Base-by-base conservation (phyloP, 2,329 filamentous ascomycete species). In the Ophiostoma quercus region DNA sequence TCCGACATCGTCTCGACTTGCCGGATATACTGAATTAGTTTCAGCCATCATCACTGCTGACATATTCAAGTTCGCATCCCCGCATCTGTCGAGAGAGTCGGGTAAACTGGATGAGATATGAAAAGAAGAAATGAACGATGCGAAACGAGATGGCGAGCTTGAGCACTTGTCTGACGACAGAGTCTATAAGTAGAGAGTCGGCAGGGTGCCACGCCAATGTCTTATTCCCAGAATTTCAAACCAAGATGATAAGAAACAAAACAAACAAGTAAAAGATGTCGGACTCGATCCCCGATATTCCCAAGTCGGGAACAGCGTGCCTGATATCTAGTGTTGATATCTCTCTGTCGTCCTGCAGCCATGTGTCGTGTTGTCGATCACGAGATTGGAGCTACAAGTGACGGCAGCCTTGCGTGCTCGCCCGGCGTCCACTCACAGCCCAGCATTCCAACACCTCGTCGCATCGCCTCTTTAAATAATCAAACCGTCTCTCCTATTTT, bases 331-430 rank as follows among this genome's bases (percentile, higher is more conserved):
- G 14, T 34, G 34, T 34, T 34, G 34, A 34, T 34, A 8, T 34
- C 3, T 65, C 1, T 12, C 57, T 8, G 57, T 63, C 9, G 41
- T 34, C 34, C 51, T 14, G 69, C 47, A 34, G 34, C 29, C 47
- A 25, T 54, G 16, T 54, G 66, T 60, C n/a, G 25, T 63, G 8
- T 65, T 25, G 39, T 11, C n/a, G 29, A 67, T 66, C 39, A 68
- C 69, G 69, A 68, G 69, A 67, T 68, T 54, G 66, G 66, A 66
- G 39, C 54, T 14, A 25, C 8, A 57, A 66, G 54, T 70, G 69
- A 70, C 69, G 66, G 65, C 66, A 70, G 69, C 69, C 69, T 70
- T 70, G 69, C 69, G 69, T 70, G 69, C 66, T 70, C 39, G 16
- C n/a, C 7, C 22, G 34, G 43, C 22, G 29, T 41, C 60, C 68